Conservation (phyloP, 2,329 filamentous ascomycete genomes). For the Cercospora sesami region DNA sequence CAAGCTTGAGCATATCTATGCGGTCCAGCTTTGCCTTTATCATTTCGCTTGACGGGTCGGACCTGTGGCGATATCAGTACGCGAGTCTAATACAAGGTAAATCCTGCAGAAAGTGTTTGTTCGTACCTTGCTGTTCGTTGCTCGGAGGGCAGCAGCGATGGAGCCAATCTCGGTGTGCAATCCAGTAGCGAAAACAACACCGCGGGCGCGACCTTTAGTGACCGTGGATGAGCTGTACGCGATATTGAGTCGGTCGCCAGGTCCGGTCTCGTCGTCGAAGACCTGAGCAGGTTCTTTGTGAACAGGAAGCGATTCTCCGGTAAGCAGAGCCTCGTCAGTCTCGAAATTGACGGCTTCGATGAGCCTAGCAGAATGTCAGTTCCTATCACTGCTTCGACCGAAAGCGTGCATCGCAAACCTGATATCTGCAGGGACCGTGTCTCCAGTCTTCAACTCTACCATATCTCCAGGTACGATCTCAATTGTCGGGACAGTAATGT, state of each 20-base stretch:
- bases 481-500: slow-evolving; percentile 42
- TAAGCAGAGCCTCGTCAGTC: slow-evolving; percentile 72
- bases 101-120: neutral
- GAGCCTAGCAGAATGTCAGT: slow-evolving; percentile 40
- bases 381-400: too few relatives aligned
- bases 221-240: slow-evolving; percentile 69
- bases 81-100: neutral
- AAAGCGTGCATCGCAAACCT: slow-evolving; percentile 2
- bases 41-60: slow-evolving; percentile 40
- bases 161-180: slow-evolving; percentile 74
- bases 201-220: slow-evolving; percentile 66
- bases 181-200: slow-evolving; percentile 66
- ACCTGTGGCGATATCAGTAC: neutral
- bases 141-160: slow-evolving; percentile 68
- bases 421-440: slow-evolving; percentile 52
- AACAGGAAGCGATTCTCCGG: slow-evolving; percentile 69
- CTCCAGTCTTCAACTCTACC: slow-evolving; percentile 48
- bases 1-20: slow-evolving; percentile 50
- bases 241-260: slow-evolving; percentile 69
- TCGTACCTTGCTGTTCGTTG: slow-evolving; percentile 51
- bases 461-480: slow-evolving; percentile 51
- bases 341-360: slow-evolving; percentile 43
- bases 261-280: slow-evolving; percentile 55
- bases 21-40: slow-evolving; percentile 35
- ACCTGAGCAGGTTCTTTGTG: slow-evolving; percentile 61